Conservation (phyloP, 2,329 filamentous ascomycete genomes). For the Septoria petroselini region DNA sequence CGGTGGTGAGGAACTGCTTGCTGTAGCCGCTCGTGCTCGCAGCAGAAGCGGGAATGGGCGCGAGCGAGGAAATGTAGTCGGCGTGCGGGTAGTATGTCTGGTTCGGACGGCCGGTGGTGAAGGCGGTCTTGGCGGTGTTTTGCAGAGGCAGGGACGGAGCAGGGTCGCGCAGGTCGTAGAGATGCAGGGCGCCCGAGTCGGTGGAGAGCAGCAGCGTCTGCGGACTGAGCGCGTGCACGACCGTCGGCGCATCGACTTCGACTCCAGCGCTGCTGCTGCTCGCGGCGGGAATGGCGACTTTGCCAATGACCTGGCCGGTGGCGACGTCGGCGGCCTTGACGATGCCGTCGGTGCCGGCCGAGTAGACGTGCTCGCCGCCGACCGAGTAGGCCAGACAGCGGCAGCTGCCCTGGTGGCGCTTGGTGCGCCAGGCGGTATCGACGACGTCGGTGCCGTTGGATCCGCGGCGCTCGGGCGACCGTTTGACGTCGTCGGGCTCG, state of each 20-base stretch:
- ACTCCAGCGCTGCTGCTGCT: slow-evolving; percentile 40
- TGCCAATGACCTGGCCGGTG: slow-evolving; percentile 69
- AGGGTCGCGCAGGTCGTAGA: slow-evolving; percentile 70
- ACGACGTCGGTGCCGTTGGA: slow-evolving; percentile 69
- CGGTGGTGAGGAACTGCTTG: slow-evolving; percentile 93
- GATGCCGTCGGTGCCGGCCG: slow-evolving; percentile 60
- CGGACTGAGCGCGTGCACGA: slow-evolving; percentile 79
- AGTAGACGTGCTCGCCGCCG: slow-evolving; percentile 68
- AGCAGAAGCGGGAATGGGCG: slow-evolving; percentile 73
- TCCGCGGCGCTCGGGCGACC: slow-evolving; percentile 33
- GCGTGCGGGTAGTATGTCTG: slow-evolving; percentile 84
- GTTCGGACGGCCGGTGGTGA: slow-evolving; percentile 61
- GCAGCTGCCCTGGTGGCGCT: slow-evolving; percentile 91
- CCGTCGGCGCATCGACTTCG: slow-evolving; percentile 68
- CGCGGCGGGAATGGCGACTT: slow-evolving; percentile 69
- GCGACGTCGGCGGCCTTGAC: slow-evolving; percentile 59
- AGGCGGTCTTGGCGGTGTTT: slow-evolving; percentile 37
- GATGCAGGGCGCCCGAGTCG: slow-evolving; percentile 83
- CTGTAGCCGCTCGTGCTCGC: slow-evolving; percentile 83
- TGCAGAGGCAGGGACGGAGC: slow-evolving; percentile 46
- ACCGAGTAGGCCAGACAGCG: slow-evolving; percentile 72
- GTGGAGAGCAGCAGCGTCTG: slow-evolving; percentile 85
- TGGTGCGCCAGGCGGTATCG: slow-evolving; percentile 80
- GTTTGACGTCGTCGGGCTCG: slow-evolving; percentile 31
- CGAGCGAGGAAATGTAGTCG: slow-evolving; percentile 88